These are phyloP conservation scores for Aegilops sharonensis DNA, from an alignment of 176 grass and related monocot genomes.

Conservation along the genomic window DNA sequence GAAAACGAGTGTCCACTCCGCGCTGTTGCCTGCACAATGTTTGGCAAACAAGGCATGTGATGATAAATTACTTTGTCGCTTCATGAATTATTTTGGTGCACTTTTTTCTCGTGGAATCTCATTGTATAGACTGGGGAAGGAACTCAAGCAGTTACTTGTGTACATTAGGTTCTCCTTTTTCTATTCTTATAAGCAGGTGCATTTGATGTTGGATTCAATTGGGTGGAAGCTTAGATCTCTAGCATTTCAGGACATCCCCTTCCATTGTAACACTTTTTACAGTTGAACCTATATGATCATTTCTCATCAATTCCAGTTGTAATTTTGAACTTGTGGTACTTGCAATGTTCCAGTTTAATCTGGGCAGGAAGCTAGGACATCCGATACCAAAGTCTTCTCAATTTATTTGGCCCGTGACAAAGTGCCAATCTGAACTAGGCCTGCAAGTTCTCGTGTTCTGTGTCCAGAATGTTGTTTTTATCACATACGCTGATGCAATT, in stretches of 20 bases:
- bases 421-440: background rate
- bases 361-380: background rate
- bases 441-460: background rate
- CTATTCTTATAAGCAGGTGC: slow-evolving; percentile 37
- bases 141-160: slow-evolving; percentile 55
- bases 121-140: slow-evolving; percentile 53
- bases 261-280: slow-evolving; percentile 39
- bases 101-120: slow-evolving; percentile 33
- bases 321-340: background rate
- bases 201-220: slow-evolving; percentile 49
- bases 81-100: slow-evolving; percentile 55
- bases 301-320: slow-evolving; percentile 24
- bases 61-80: slow-evolving; percentile 34
- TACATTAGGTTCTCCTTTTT: slow-evolving; percentile 70
- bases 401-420: background rate
- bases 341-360: background rate
- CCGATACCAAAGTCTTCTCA: background rate
- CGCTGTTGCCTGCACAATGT: slow-evolving; percentile 8
- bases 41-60: slow-evolving; percentile 24
- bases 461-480: too few species aligned
- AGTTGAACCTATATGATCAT: slow-evolving; percentile 27
- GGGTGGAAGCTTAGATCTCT: slow-evolving; percentile 35
- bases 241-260: slow-evolving; percentile 28
- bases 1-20: slow-evolving; percentile 17
- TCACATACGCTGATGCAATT: background rate